Conservation (phyloP, 208 protist genomes). For the Leishmania aethiopica region DNA sequence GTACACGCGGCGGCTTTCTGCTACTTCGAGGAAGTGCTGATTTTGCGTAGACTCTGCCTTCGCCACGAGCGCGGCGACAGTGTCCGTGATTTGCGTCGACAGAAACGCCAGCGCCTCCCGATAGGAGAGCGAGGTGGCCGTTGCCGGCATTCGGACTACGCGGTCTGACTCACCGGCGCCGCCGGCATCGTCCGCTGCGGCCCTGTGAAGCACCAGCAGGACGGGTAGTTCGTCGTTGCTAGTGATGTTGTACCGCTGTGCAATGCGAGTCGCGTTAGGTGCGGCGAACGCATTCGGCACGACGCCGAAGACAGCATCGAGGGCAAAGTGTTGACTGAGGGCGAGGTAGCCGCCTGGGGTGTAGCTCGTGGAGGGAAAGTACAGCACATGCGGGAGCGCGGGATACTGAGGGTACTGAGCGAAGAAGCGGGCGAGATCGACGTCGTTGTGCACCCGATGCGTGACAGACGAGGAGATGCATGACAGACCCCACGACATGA, state of each 20-base stretch:
- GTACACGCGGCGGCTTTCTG: conserved; percentile 18
- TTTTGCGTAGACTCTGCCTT: conserved; percentile 13
- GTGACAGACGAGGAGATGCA: conserved; percentile 34
- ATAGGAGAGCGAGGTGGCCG: conserved; percentile 9
- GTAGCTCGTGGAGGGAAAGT: conserved; percentile 35
- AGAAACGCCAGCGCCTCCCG: conserved; percentile 15
- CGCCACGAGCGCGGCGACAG: conserved; percentile 1
- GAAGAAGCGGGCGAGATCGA: conserved; percentile 40
- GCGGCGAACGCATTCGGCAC: conserved; percentile 35
- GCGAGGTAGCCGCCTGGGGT: conserved; percentile 30
- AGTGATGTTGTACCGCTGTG: conserved; percentile 40
- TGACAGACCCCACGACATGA: conserved; percentile 38
- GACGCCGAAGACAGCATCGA: conserved; percentile 48
- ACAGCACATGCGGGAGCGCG: conserved; percentile 43
- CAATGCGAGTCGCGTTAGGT: conserved; percentile 13
- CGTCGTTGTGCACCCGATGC: conserved; percentile 38
- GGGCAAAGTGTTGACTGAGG: conserved; percentile 32
- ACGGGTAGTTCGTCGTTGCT: conserved; percentile 28
- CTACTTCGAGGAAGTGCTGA: conserved; percentile 2
- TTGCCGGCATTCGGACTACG: conserved; percentile 21
- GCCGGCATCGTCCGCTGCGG: conserved; percentile 1
- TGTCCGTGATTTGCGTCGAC: conserved; percentile 19
- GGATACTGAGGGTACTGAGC: conserved; percentile 31
- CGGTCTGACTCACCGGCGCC: conserved; percentile 20
- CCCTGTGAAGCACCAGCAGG: conserved; percentile 35